phyloP scores from a whole-genome alignment of 2,329 filamentous ascomycete genomes.

The Ophiocordyceps camponoti-floridani region DNA sequence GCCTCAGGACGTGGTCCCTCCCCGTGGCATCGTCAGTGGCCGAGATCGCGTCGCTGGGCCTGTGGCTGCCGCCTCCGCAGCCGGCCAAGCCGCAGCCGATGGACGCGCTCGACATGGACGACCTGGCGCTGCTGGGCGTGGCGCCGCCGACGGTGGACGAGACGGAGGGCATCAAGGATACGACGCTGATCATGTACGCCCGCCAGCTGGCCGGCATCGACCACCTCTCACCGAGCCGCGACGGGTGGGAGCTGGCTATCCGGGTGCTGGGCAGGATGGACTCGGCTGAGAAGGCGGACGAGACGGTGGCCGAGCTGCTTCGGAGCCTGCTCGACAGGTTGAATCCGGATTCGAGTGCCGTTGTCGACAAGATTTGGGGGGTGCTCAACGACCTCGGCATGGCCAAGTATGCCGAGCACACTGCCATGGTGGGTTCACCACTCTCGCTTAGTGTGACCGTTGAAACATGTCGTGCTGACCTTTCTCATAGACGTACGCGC shows the following conservation, averaged over 20 bases:
- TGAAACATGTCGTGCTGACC: conserved; percentile 29
- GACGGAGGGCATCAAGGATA: conserved; percentile 55
- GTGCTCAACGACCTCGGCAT: conserved; percentile 66
- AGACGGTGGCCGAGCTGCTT: conserved; percentile 57
- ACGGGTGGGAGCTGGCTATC: conserved; percentile 84
- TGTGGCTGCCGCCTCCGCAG: conserved; percentile 49
- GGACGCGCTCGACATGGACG: conserved; percentile 60
- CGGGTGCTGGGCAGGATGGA: conserved; percentile 70
- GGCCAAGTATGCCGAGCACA: conserved; percentile 58
- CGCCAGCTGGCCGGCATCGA: conserved; percentile 41
- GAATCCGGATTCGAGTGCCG: conserved; percentile 47
- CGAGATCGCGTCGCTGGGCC: conserved; percentile 67
- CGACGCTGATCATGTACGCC: conserved; percentile 61
- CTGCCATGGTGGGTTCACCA: conserved; percentile 61
- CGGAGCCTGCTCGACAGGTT: conserved; percentile 41
- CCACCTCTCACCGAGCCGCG: conserved; percentile 28
- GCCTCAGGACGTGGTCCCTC: conserved; percentile 66
- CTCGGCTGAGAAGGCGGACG: conserved; percentile 49
- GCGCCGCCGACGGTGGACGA: conserved; percentile 39
- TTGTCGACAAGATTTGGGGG: conserved; percentile 67
- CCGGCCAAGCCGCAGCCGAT: conserved; percentile 29
- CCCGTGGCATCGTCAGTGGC: conserved; percentile 61
- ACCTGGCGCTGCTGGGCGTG: conserved; percentile 67
- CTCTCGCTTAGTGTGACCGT: neutral
- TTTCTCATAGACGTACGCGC: conserved; percentile 53